Evolutionary conservation across 305 asterid species (phyloP).

Genomic region (Fraxinus velutina): DNA sequence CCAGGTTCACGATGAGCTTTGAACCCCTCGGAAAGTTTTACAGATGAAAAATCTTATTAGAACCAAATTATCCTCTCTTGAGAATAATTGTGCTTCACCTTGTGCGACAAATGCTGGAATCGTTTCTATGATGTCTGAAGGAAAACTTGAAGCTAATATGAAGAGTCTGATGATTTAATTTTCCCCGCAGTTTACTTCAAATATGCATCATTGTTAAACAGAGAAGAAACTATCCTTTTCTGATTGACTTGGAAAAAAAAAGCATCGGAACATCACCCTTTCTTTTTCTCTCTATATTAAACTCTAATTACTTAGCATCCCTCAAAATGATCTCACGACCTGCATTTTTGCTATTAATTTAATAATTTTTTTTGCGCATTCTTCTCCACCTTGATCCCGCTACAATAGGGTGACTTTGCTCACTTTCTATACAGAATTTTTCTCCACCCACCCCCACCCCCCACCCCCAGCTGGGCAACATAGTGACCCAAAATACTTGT

Average conservation of each 20-base stretch:
- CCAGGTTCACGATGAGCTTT: constrained; percentile 73
- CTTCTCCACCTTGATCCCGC: constrained; percentile 70
- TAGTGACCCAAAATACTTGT: constrained; percentile 63
- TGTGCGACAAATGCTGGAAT: neutral
- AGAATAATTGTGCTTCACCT: neutral
- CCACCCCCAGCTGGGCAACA: no score
- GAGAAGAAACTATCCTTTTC: neutral
- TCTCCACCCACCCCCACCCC: no score
- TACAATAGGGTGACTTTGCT: constrained; percentile 55
- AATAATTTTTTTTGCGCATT: constrained; percentile 56
- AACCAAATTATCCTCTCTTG: neutral
- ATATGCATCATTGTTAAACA: neutral
- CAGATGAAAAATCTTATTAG: neutral
- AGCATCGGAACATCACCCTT: neutral
- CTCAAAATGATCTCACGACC: constrained; percentile 50
- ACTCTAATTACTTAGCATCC: constrained; percentile 36
- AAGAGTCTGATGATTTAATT: neutral
- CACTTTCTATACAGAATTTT: constrained; percentile 41
- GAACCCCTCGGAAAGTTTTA: constrained; percentile 14
- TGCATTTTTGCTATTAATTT: constrained; percentile 48
- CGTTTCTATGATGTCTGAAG: neutral
- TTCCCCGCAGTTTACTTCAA: neutral
- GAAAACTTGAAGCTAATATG: neutral
- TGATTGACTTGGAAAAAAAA: neutral
- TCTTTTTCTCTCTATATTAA: neutral